These are phyloP conservation scores for Opeltia flavorubescens DNA, from an alignment of 495 filamentous ascomycete species.

Conservation along the genomic window DNA sequence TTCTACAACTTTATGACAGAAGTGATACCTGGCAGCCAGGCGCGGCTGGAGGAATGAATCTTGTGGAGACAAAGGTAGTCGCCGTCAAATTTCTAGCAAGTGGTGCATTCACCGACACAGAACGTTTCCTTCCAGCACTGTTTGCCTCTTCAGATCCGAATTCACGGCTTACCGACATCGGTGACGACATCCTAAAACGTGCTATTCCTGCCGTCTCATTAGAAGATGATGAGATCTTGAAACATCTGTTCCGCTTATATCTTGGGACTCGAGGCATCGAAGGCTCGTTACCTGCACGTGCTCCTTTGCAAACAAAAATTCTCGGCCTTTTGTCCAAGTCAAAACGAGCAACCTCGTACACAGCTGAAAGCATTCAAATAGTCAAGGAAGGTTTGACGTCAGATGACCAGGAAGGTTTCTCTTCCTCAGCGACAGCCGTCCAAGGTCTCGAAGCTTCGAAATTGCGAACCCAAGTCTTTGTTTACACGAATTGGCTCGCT, in stretches of 20 bases:
- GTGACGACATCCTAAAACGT: conserved; percentile 75
- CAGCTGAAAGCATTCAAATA: conserved; percentile 46
- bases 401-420: conserved; percentile 21
- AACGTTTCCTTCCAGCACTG: conserved; percentile 70
- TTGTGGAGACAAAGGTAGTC: conserved; percentile 49
- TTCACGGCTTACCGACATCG: conserved; percentile 62
- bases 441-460: conserved; percentile 57
- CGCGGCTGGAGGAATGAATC: conserved; percentile 45
- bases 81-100: conserved; percentile 61
- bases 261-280: conserved; percentile 32
- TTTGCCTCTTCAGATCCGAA: conserved; percentile 72
- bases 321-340: conserved; percentile 67
- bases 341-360: conserved; percentile 46
- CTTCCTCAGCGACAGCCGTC: not conserved
- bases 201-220: conserved; percentile 47
- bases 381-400: conserved; percentile 53
- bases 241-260: conserved; percentile 55
- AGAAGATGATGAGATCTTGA: conserved; percentile 51
- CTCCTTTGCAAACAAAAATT: conserved; percentile 61
- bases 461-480: conserved; percentile 71
- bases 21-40: conserved; percentile 55
- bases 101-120: conserved; percentile 66
- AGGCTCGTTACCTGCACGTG: conserved; percentile 40
- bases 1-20: conserved; percentile 53
- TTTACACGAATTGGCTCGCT: conserved; percentile 77